Evolutionary conservation across 164 flowering plant species (phyloP).

Genomic region (Stephania yunnanensis): DNA sequence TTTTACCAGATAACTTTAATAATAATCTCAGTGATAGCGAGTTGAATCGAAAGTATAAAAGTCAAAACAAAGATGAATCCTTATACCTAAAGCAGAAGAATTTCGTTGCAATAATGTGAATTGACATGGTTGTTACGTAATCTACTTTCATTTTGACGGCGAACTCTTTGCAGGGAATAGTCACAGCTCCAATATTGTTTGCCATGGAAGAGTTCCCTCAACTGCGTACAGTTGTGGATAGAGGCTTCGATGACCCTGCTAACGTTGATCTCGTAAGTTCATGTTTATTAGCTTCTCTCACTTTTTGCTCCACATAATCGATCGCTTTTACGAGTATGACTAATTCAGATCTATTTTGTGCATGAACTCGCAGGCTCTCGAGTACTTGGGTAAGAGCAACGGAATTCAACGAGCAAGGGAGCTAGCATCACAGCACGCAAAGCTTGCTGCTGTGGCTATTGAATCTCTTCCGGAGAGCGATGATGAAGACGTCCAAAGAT

Average conservation of each 20-base stretch:
- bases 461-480: constrained; percentile 68
- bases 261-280: constrained; percentile 77
- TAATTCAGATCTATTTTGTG: not conserved
- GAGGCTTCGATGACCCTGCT: constrained; percentile 61
- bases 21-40: not conserved
- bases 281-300: not conserved
- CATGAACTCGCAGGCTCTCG: constrained; percentile 55
- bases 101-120: too few relatives aligned
- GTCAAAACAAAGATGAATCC: too few relatives aligned
- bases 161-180: constrained; percentile 45
- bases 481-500: constrained; percentile 59
- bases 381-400: constrained; percentile 69
- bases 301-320: not conserved
- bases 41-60: not conserved
- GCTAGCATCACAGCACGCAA: constrained; percentile 73
- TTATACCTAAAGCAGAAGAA: too few relatives aligned
- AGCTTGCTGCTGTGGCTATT: constrained; percentile 72
- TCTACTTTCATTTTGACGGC: not conserved
- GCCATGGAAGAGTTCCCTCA: constrained; percentile 96
- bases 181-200: constrained; percentile 89
- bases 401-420: constrained; percentile 77
- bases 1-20: not conserved
- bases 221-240: constrained; percentile 52
- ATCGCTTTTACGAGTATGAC: not conserved
- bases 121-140: not conserved